A percentile compares a stretch with the other conserved stretches of the same genome.
These are phyloP conservation scores for Calycina herbarum DNA, from an alignment of 2,329 filamentous ascomycete genomes.

Conservation along the genomic window DNA sequence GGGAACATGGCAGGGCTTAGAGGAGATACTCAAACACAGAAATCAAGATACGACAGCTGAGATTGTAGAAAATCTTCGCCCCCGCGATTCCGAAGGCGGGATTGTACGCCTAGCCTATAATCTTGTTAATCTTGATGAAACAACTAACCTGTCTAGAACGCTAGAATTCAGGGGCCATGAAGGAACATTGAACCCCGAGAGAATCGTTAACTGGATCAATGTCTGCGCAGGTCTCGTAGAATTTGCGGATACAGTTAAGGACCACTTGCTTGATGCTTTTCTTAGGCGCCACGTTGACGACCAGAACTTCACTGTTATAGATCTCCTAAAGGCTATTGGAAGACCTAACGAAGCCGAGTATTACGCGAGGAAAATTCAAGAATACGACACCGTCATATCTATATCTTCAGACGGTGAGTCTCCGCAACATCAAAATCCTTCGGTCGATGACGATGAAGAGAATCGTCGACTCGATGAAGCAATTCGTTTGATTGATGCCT, in stretches of 20 bases:
- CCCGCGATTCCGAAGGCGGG: too few species aligned
- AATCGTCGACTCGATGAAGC: too few species aligned
- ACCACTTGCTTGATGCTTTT: not conserved
- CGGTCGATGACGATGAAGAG: too few species aligned
- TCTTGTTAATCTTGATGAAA: too few species aligned
- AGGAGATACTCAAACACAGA: too few species aligned
- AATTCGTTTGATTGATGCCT: too few species aligned
- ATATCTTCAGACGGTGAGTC: too few species aligned
- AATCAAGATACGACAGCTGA: too few species aligned
- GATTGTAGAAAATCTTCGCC: too few species aligned
- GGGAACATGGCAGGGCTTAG: too few species aligned
- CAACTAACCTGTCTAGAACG: not conserved
- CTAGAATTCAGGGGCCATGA: conserved; percentile 28
- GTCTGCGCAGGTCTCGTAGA: conserved; percentile 12
- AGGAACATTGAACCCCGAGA: conserved; percentile 15
- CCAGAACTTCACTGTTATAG: not conserved
- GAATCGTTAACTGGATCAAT: conserved; percentile 17
- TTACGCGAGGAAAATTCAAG: not conserved
- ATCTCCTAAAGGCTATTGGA: not conserved
- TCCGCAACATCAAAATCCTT: too few species aligned
- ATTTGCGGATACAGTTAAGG: conserved; percentile 7
- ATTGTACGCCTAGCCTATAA: too few species aligned
- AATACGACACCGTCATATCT: not conserved
- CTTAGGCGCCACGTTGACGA: not conserved
- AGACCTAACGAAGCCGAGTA: conserved; percentile 3